Conservation (phyloP, 345 rosid species). For the Excoecaria cochinchinensis region DNA sequence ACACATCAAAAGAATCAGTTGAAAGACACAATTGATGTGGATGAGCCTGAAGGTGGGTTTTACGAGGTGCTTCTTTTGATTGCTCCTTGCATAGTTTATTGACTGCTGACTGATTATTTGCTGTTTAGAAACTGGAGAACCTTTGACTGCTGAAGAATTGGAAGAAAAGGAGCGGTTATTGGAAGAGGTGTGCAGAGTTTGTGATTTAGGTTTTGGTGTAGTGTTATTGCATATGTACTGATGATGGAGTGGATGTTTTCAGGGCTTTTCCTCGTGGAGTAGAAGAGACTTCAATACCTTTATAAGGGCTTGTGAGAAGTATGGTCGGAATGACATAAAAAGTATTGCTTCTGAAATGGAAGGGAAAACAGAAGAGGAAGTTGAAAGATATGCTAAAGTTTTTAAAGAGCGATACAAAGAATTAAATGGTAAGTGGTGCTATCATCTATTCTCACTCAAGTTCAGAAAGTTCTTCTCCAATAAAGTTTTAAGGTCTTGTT, state of each 20-base stretch:
- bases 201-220: constrained; percentile 14
- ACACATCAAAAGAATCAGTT: constrained; percentile 95
- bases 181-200: constrained; percentile 64
- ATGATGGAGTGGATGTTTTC: constrained; percentile 14
- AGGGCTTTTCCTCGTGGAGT: constrained; percentile 99
- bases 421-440: constrained; percentile 53
- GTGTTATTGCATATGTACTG: constrained; percentile 15
- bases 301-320: constrained; percentile 93
- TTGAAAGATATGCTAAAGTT: constrained; percentile 81
- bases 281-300: constrained; percentile 88
- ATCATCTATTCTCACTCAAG: neutral
- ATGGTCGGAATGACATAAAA: constrained; percentile 79
- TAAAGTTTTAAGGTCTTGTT: neutral
- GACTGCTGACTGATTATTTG: constrained; percentile 26
- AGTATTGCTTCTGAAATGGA: constrained; percentile 94
- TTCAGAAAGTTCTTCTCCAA: neutral
- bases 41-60: constrained; percentile 87
- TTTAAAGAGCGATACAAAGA: constrained; percentile 92
- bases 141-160: constrained; percentile 92
- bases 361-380: constrained; percentile 90
- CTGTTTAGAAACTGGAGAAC: constrained; percentile 72
- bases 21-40: constrained; percentile 92
- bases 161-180: constrained; percentile 87
- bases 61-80: neutral
- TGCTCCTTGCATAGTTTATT: neutral